Evolutionary conservation across 257 asterid genomes (phyloP).

Genomic region (Solanum etuberosum): DNA sequence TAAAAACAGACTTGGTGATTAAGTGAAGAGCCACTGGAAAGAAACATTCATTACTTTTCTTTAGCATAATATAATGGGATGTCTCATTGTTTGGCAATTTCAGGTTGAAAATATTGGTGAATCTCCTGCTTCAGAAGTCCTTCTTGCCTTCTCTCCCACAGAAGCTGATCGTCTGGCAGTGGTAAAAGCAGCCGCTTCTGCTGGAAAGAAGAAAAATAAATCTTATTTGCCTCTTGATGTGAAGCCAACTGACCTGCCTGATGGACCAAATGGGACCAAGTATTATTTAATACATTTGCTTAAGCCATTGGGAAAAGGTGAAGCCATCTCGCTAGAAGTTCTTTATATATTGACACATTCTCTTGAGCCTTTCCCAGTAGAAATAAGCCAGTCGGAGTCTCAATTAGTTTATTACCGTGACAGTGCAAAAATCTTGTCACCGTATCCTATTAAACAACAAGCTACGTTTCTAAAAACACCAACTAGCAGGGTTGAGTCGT

Average conservation of each 20-base stretch:
- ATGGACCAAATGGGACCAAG: slow-evolving; percentile 68
- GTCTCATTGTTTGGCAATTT: slow-evolving; percentile 3
- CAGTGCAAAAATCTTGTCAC: slow-evolving; percentile 81
- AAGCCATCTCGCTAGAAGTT: slow-evolving; percentile 57
- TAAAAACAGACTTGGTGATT: neutral
- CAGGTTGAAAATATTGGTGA: slow-evolving; percentile 77
- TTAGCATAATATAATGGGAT: neutral
- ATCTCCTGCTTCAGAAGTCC: slow-evolving; percentile 59
- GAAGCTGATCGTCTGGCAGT: slow-evolving; percentile 66
- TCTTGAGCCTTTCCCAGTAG: slow-evolving; percentile 86
- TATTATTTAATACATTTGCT: slow-evolving; percentile 45
- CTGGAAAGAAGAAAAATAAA: slow-evolving; percentile 83
- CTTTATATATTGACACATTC: slow-evolving; percentile 66
- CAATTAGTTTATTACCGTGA: slow-evolving; percentile 91
- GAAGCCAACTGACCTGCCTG: slow-evolving; percentile 41
- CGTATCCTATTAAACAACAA: slow-evolving; percentile 66
- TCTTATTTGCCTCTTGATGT: slow-evolving; percentile 57
- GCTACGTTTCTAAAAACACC: slow-evolving; percentile 73
- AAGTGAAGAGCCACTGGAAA: neutral
- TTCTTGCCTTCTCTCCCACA: slow-evolving; percentile 66
- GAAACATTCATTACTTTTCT: neutral
- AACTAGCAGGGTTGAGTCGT: slow-evolving; percentile 68
- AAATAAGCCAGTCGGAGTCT: slow-evolving; percentile 85
- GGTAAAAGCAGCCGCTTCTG: slow-evolving; percentile 60
- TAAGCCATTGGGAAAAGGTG: slow-evolving; percentile 55